These are phyloP conservation scores for Serendipita indica DNA, from an alignment of 768 basidiomycete genomes.

Conservation along the genomic window DNA sequence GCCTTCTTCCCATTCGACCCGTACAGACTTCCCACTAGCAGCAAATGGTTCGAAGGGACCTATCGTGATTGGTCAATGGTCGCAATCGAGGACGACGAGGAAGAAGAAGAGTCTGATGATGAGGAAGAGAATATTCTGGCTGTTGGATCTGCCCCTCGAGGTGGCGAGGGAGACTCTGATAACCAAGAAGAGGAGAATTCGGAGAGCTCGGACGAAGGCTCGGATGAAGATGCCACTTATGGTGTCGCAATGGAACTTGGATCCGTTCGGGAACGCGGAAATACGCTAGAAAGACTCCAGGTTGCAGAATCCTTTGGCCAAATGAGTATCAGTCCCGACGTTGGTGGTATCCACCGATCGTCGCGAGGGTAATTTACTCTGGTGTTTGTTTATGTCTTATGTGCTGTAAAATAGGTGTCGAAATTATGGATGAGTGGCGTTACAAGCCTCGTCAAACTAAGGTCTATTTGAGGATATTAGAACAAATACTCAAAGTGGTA, in stretches of 20 bases:
- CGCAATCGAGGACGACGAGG: conserved; percentile 51
- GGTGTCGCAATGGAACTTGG: conserved; percentile 1
- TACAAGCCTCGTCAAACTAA: too few species aligned
- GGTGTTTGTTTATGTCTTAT: too few species aligned
- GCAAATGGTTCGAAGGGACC: conserved; percentile 59
- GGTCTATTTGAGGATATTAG: too few species aligned
- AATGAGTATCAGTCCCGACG: conserved; percentile 72
- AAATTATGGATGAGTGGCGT: too few species aligned
- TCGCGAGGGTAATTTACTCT: too few species aligned
- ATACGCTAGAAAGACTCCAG: conserved; percentile 15
- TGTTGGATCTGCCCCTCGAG: conserved; percentile 29
- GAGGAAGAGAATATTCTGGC: conserved; percentile 21
- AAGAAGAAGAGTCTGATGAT: conserved; percentile 42
- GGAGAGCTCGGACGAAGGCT: conserved; percentile 18
- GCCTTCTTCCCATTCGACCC: conserved; percentile 99
- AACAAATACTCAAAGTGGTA: too few species aligned
- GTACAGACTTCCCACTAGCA: conserved; percentile 72
- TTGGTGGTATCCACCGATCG: too few species aligned
- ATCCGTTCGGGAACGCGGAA: neutral
- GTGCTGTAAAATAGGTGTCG: too few species aligned
- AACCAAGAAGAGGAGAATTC: conserved; percentile 12
- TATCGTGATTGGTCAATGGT: conserved; percentile 87
- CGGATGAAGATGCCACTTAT: neutral
- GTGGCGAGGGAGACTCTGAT: conserved; percentile 43
- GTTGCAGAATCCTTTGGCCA: conserved; percentile 45